Base-by-base conservation (phyloP, 2,329 filamentous ascomycete species). In the Colletotrichum orbiculare region DNA sequence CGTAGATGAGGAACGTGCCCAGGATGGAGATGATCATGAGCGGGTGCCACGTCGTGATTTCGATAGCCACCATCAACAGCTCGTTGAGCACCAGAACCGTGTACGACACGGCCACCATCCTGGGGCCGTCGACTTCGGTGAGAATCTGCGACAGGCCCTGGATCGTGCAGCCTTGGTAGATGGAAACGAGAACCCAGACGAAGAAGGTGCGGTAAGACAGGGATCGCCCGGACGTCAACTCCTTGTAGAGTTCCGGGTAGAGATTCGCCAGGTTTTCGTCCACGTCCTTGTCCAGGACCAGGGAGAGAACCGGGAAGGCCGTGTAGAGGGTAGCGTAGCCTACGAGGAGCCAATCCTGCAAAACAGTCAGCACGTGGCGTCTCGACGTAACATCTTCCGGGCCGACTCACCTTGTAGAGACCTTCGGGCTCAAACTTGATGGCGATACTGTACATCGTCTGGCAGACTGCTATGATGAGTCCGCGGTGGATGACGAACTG, bases 401-500 rank as follows among this genome's bases (percentile, higher is more conserved):
- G 46, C 47, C 63, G 68, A 70, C 78, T 43, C 67, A 86, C 85
- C 79, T 90, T 93, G 83, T 98, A 99, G 8, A 99, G 82, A 37
- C 95, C 96, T 71, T 97, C 93, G 0, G 96, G 96, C 75, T 97
- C 93, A 74, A 97, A 97, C 66, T 91, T 88, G 64, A 93, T 91
- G 6, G 95, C 94, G 67, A 98, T 96, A 75, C 92, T 96, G 82
- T 95, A 99, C 85, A 99, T 94, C 1, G 96, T 98, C 80, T 99
- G 96, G 72, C 94, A 97, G 35, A 98, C 94, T 58, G 89, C 91
- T 73, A 99, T 97, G 73, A 99, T 97, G 48, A 99, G 83, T 54
- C 96, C 96, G 72, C 96, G 91, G 75, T 99, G 96, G 72, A 99
- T 99, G 72, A 99, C 95, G 77, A 99, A 99, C 76, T 98, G 96